A percentile compares a stretch with the other conserved stretches of the same genome.
Conservation (phyloP, 495 filamentous ascomycete species). For the Penicillium cataractarum region DNA sequence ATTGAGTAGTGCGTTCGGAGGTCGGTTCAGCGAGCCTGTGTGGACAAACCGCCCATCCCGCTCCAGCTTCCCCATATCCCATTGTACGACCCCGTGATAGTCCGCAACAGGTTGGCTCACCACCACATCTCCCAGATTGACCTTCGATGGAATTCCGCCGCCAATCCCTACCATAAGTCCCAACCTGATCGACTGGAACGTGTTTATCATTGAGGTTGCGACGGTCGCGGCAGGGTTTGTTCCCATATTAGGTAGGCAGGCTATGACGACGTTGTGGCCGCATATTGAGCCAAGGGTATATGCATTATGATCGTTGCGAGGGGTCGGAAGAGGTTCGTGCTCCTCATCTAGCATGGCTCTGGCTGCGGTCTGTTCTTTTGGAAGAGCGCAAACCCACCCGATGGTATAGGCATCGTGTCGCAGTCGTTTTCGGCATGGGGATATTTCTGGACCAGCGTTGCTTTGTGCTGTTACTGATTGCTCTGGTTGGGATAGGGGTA, state of each 20-base stretch:
- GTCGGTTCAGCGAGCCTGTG: conserved; percentile 35
- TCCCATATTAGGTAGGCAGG: conserved; percentile 44
- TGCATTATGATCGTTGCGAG: conserved; percentile 29
- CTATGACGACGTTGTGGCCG: conserved; percentile 49
- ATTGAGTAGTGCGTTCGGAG: conserved; percentile 26
- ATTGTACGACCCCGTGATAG: conserved; percentile 26
- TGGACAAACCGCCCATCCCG: conserved; percentile 22
- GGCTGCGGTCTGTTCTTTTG: conserved; percentile 27
- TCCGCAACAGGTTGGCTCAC: conserved; percentile 21
- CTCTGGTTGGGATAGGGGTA: conserved; percentile 13
- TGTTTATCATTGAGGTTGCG: conserved; percentile 37
- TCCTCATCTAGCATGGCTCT: conserved; percentile 28
- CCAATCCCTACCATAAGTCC: conserved; percentile 56
- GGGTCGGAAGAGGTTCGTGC: conserved; percentile 14
- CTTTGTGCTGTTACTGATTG: conserved; percentile 15
- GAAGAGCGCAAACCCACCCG: conserved; percentile 32
- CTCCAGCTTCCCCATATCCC: conserved; percentile 28
- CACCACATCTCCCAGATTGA: conserved; percentile 32
- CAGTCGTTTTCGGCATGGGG: conserved; percentile 14
- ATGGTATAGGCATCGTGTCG: conserved; percentile 26
- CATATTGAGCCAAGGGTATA: conserved; percentile 31
- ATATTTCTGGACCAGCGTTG: conserved; percentile 10
- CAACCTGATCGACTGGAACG: conserved; percentile 46
- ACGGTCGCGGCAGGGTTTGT: conserved; percentile 40
- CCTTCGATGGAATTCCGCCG: conserved; percentile 36